phyloP scores from a whole-genome alignment of 495 filamentous ascomycete species.

The Lepraria neglecta region DNA sequence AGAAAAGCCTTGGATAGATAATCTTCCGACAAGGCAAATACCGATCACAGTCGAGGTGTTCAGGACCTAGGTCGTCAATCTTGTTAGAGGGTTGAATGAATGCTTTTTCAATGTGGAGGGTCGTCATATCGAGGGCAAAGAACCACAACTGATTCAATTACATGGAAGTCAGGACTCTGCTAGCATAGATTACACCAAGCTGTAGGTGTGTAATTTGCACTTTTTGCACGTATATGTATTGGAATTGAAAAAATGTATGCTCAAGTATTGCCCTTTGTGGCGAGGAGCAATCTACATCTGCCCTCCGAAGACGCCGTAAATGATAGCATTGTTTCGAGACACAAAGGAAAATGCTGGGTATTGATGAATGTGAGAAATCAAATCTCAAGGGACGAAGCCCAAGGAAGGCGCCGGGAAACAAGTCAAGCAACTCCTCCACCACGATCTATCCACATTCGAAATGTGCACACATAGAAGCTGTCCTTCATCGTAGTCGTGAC shows the following conservation, averaged over 20 bases:
- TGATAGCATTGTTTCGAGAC: constrained; percentile 2
- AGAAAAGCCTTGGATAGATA: too few relatives aligned
- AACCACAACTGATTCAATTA: neutral
- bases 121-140: too few relatives aligned
- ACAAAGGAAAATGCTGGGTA: constrained; percentile 22
- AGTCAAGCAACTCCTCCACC: neutral
- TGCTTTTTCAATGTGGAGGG: too few relatives aligned
- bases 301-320: constrained; percentile 3
- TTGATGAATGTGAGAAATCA: constrained; percentile 22
- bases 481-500: constrained; percentile 17
- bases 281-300: neutral
- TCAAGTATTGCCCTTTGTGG: neutral
- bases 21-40: too few relatives aligned
- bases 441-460: neutral
- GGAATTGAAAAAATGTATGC: neutral
- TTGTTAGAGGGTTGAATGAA: too few relatives aligned
- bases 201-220: neutral
- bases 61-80: too few relatives aligned
- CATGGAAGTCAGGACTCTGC: too few relatives aligned
- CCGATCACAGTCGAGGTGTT: too few relatives aligned
- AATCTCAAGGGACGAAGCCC: neutral
- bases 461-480: neutral
- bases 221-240: neutral
- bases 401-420: neutral
- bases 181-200: too few relatives aligned